A percentile compares a stretch with the other conserved stretches of the same genome.
Evolutionary conservation across 192 early-diverging fungal species (phyloP).

Genomic region (Diversispora eburnea): DNA sequence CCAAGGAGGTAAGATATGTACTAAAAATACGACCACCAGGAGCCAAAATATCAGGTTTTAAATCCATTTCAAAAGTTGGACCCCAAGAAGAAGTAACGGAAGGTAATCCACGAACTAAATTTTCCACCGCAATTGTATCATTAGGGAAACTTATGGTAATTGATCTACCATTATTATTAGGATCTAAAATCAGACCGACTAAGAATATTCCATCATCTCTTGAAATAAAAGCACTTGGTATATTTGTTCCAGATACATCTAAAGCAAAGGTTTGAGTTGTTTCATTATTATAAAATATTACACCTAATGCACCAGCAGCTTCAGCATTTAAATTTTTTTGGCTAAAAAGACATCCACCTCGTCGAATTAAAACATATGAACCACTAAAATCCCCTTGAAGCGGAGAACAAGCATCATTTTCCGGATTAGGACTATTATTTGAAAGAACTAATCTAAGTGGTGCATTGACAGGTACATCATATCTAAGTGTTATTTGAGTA

Average conservation of each 20-base stretch:
- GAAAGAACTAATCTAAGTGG: conserved; percentile 38
- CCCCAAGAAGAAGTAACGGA: conserved; percentile 76
- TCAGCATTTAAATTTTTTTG: conserved; percentile 56
- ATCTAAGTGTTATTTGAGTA: conserved; percentile 14
- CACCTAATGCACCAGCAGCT: conserved; percentile 57
- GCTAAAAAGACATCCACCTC: conserved; percentile 66
- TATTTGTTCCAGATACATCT: conserved; percentile 37
- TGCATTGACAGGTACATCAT: conserved; percentile 10
- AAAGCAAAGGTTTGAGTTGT: conserved; percentile 17
- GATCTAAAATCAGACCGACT: conserved; percentile 39
- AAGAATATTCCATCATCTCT: conserved; percentile 48
- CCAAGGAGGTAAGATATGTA: conserved; percentile 49
- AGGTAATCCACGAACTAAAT: conserved; percentile 55
- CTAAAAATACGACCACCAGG: conserved; percentile 64
- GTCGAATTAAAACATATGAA: conserved; percentile 61
- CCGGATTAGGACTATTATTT: conserved; percentile 36
- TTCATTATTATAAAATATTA: conserved; percentile 61
- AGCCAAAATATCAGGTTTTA: conserved; percentile 61
- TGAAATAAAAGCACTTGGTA: conserved; percentile 57
- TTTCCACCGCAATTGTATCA: conserved; percentile 39
- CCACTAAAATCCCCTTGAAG: conserved; percentile 39
- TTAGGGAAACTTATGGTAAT: conserved; percentile 45
- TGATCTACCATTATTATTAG: conserved; percentile 27
- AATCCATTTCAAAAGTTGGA: conserved; percentile 60
- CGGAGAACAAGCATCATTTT: conserved; percentile 51